phyloP scores from a whole-genome alignment of 768 basidiomycete genomes.

The Panus rudis region DNA sequence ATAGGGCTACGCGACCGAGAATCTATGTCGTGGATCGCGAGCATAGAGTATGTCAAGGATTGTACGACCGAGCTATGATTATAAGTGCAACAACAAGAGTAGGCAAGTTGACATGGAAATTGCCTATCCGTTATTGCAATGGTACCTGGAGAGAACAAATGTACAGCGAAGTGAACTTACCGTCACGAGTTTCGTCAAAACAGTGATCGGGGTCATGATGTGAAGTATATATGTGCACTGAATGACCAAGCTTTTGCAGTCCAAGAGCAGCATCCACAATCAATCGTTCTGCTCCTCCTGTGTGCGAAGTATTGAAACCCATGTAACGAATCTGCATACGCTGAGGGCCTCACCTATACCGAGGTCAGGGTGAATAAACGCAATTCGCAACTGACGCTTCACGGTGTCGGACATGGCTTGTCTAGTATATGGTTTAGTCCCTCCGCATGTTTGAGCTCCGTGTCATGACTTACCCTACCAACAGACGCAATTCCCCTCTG shows the following conservation, averaged over 20 bases:
- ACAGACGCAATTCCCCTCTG: too few relatives aligned
- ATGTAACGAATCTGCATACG: not conserved
- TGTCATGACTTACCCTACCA: too few relatives aligned
- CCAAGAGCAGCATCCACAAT: conserved; percentile 94
- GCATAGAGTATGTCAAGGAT: too few relatives aligned
- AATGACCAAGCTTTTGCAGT: conserved; percentile 76
- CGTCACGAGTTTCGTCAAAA: conserved; percentile 91
- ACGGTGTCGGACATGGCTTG: not conserved
- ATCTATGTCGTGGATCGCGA: too few relatives aligned
- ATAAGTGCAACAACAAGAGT: too few relatives aligned
- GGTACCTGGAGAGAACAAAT: not conserved
- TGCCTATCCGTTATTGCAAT: not conserved
- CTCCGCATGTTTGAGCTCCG: too few relatives aligned
- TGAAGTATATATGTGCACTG: conserved; percentile 87
- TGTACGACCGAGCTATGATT: too few relatives aligned
- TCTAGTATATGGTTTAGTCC: not conserved
- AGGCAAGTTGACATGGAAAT: too few relatives aligned
- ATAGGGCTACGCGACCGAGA: too few relatives aligned
- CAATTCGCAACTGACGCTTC: conserved; percentile 40
- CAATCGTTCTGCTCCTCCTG: conserved; percentile 92
- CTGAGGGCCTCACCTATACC: conserved; percentile 66
- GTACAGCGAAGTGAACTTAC: conserved; percentile 34
- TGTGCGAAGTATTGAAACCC: not conserved
- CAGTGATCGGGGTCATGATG: conserved; percentile 83
- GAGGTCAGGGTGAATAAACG: conserved; percentile 90